These are phyloP conservation scores for Physcomitrium patens DNA, from an alignment of 225 moss, liverwort and hornwort genomes.

Conservation along the genomic window DNA sequence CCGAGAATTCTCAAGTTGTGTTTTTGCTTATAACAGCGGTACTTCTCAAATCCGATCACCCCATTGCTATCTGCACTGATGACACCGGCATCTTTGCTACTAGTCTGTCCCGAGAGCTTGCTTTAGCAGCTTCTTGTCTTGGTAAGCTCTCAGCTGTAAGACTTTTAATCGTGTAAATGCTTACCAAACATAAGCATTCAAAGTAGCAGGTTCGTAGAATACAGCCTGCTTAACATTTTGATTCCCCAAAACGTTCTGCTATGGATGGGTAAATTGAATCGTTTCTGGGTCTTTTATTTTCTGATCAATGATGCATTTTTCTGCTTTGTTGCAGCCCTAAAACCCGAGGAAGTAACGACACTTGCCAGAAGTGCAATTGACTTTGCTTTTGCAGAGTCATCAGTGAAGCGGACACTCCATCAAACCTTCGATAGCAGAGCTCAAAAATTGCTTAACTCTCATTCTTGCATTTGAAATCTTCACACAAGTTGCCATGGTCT, in stretches of 20 bases:
- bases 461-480: no score
- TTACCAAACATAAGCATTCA: neutral
- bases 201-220: neutral
- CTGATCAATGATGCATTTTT: constrained; percentile 6
- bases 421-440: constrained; percentile 38
- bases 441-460: neutral
- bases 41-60: constrained; percentile 58
- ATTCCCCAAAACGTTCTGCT: neutral
- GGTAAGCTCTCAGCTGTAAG: constrained; percentile 34
- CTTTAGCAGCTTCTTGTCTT: constrained; percentile 56
- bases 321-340: constrained; percentile 31
- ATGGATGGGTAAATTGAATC: neutral
- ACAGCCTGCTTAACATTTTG: neutral
- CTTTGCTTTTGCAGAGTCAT: constrained; percentile 43
- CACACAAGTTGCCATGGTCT: no score
- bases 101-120: constrained; percentile 56
- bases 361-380: constrained; percentile 50
- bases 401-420: constrained; percentile 37
- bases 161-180: neutral
- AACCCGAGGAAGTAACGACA: constrained; percentile 42
- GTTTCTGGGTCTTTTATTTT: neutral
- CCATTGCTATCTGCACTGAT: constrained; percentile 64
- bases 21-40: constrained; percentile 33
- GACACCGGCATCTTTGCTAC: constrained; percentile 64
- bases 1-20: constrained; percentile 19